A percentile compares a stretch with the other conserved stretches of the same genome.
These are phyloP conservation scores for Silene uniflora DNA, from an alignment of 148 eudicot species.

Conservation along the genomic window DNA sequence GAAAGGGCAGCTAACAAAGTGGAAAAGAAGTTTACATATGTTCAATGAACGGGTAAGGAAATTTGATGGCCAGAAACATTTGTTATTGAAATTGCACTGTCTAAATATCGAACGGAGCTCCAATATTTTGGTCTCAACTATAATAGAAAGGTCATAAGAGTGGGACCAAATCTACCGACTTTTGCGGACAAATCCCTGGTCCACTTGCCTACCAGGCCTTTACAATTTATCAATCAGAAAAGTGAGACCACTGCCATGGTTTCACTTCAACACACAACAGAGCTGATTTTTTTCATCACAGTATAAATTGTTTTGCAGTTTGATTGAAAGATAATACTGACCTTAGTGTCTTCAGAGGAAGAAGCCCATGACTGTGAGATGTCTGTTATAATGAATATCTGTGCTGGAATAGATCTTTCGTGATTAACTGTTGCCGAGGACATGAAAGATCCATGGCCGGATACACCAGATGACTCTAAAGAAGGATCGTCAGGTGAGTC, in stretches of 20 bases:
- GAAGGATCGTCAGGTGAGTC: conserved; percentile 55
- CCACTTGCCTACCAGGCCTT: too few species aligned
- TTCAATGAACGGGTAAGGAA: background rate
- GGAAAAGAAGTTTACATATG: background rate
- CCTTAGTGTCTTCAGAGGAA: conserved; percentile 84
- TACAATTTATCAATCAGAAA: too few species aligned
- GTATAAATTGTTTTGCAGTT: background rate
- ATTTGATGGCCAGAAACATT: background rate
- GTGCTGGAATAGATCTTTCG: conserved; percentile 35
- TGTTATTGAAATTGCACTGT: background rate
- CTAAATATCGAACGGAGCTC: too few species aligned
- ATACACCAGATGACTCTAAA: conserved; percentile 36
- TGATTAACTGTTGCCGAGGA: conserved; percentile 29
- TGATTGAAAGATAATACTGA: conserved; percentile 20
- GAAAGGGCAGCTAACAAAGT: background rate
- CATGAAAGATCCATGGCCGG: conserved; percentile 35
- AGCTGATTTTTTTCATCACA: background rate
- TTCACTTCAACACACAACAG: background rate
- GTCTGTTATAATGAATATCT: conserved; percentile 66
- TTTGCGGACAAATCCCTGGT: too few species aligned
- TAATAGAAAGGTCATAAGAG: too few species aligned
- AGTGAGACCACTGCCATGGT: too few species aligned
- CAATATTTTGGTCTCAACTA: too few species aligned
- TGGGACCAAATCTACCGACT: too few species aligned
- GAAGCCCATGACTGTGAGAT: conserved; percentile 75